phyloP scores from a whole-genome alignment of 805 yeast species.

The Blastobotrys chiropterorum region DNA sequence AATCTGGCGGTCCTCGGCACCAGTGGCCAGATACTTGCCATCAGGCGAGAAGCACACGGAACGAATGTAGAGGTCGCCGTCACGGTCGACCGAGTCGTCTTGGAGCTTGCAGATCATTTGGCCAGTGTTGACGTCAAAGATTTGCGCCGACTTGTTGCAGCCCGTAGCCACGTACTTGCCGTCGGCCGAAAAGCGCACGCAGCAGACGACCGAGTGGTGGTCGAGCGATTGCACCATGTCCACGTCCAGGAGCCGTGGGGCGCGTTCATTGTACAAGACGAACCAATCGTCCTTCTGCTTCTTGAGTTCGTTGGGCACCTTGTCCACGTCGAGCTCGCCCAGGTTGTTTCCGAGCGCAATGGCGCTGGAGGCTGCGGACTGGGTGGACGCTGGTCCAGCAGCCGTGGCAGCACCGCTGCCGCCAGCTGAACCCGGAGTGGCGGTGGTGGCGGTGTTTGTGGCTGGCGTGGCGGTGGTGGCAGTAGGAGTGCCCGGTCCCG shows the following conservation, averaged over 20 bases:
- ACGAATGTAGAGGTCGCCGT: slow-evolving; percentile 84
- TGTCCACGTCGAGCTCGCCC: slow-evolving; percentile 67
- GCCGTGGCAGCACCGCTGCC: slow-evolving; percentile 12
- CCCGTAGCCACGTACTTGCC: slow-evolving; percentile 95
- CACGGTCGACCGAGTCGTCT: slow-evolving; percentile 69
- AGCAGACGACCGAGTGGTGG: slow-evolving; percentile 93
- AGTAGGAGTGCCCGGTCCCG: slow-evolving; percentile 14
- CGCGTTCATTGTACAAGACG: slow-evolving; percentile 83
- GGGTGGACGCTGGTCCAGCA: not conserved
- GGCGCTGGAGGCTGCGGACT: slow-evolving; percentile 14
- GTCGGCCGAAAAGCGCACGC: slow-evolving; percentile 86
- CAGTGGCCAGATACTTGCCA: slow-evolving; percentile 88
- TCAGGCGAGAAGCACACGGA: slow-evolving; percentile 96
- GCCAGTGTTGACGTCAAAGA: slow-evolving; percentile 87
- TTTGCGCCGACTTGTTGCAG: slow-evolving; percentile 92
- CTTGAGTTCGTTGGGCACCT: slow-evolving; percentile 69
- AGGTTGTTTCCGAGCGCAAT: slow-evolving; percentile 29
- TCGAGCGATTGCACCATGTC: slow-evolving; percentile 85
- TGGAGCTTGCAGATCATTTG: slow-evolving; percentile 78
- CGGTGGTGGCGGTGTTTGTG: slow-evolving; percentile 6
- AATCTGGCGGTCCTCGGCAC: slow-evolving; percentile 69
- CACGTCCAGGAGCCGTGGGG: slow-evolving; percentile 70
- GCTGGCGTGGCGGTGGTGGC: slow-evolving; percentile 16
- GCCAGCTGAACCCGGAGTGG: no score
- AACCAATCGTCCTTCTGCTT: slow-evolving; percentile 82